Evolutionary conservation across 208 protist genomes (phyloP), one percentile per base, ranked within the genome.

Genomic region (Kentomonas sorsogonicus): DNA sequence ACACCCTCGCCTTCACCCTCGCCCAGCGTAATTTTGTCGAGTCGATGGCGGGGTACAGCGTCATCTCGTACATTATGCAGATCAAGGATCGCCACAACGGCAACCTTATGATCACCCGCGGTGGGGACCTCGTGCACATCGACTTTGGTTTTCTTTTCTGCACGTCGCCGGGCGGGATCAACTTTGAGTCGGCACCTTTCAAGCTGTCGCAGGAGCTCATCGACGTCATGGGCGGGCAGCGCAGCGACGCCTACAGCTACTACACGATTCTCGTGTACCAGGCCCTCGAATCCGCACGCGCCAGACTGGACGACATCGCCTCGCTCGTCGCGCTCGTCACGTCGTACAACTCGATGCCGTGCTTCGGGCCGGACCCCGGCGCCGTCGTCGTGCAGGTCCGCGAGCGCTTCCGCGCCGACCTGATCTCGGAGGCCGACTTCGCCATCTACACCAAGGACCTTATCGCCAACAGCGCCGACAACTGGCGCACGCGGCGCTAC

Each of bases 101-200:
- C 39, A 98, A 98, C 73, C 86, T 98, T 46, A 87, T 98, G 77
- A 74, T 98, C 18, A 69, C 81, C 7, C 76, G 74, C 38, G 66
- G 90, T n/a, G 97, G 97, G 33, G 57, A 77, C 30, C 52, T 98
- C 29, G 77, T 98, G 10, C 97, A 99, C 74, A 99, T 99, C 59
- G 97, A 99, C 75, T 99, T 98, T 81, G 97, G 97, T 13, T 99
- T 98, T 68, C 85, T 99, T 38, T 83, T 99, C 39, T 80, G 82
- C 25, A 97, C 91, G n/a, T 97, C 93, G 9, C 97, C 97, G 16
- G 96, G 96, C 10, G 92, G 94, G 27, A 63, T 98, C 22, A 95
- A 95, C 55, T 96, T 97, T 68, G 94, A 97, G 66, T 94, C 83
- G 1, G 88, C 89, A 2, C 93, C 93, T 1, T 97, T 97, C 70